Percentiles rank a stretch among this genome's conserved stretches.
These are phyloP conservation scores for Boletus speciosus DNA, from an alignment of 768 basidiomycete genomes.

Conservation along the genomic window DNA sequence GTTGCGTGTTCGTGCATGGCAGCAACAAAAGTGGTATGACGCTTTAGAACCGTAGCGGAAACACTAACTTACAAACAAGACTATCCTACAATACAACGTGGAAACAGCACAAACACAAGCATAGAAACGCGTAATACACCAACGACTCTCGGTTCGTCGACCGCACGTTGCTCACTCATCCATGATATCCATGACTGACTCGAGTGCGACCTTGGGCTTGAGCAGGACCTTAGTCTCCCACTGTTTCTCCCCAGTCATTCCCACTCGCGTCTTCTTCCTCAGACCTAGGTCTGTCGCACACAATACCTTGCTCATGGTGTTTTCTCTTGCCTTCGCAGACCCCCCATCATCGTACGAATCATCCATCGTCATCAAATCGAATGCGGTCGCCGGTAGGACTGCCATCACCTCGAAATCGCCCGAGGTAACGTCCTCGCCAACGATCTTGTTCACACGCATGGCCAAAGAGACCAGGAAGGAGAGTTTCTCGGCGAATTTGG, in stretches of 20 bases:
- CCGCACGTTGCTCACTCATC: constrained; percentile 22
- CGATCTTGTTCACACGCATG: constrained; percentile 43
- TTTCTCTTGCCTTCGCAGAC: constrained; percentile 4
- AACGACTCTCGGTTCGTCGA: background rate
- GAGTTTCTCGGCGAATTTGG: constrained; percentile 44
- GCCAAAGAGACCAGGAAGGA: constrained; percentile 42
- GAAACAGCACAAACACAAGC: background rate
- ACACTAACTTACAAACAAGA: background rate
- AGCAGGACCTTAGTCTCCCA: constrained; percentile 34
- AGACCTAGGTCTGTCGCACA: constrained; percentile 39
- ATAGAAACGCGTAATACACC: background rate
- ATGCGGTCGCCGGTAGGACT: constrained; percentile 21
- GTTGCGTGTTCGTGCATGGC: background rate
- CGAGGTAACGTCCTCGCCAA: constrained; percentile 30
- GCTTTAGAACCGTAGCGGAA: background rate
- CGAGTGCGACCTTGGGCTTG: constrained; percentile 39
- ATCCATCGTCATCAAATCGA: constrained; percentile 28
- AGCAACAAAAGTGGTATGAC: background rate
- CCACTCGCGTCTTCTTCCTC: constrained; percentile 27
- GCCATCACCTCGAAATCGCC: constrained; percentile 32
- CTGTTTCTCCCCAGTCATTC: constrained; percentile 24
- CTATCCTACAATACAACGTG: background rate
- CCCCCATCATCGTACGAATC: constrained; percentile 31
- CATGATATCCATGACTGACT: constrained; percentile 34
- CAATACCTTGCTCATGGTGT: constrained; percentile 22